Base-by-base conservation (phyloP, 2,329 filamentous ascomycete genomes). In the Hypoxylon sp. region DNA sequence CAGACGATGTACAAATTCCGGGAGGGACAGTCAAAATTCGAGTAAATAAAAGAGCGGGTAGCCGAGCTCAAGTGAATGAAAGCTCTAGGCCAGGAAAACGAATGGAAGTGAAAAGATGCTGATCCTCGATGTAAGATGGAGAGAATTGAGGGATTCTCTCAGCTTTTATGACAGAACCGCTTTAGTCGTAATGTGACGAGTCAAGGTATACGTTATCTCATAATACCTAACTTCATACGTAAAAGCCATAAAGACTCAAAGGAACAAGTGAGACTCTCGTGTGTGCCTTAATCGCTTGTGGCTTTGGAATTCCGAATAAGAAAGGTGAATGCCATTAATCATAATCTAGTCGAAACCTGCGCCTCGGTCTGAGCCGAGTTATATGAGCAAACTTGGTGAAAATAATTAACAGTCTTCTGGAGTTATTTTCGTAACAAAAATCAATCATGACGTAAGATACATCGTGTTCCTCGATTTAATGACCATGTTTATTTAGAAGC, bases 51-150 rank as follows among this genome's bases (percentile, higher is more conserved):
- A 19, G 54, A 72, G 39, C 35, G 56, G 56, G 62, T 65, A 67
- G 59, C 66, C 67, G 53, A 68, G 72, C 68, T 58, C 65, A 59
- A 54, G 22, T 67, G 50, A 72, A 71, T 53, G 57, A 67, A 67
- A 62, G 50, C 65, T 33, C 46, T 37, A 56, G 51, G 33, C 46
- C 24, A 61, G 51, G 62, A 55, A 68, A 62, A 62, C n/a, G 65
- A 70, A 57, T 54, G 68, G 63, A 66, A 59, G 14, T 53, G 35
- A 51, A 44, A 68, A 60, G 51, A 65, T 22, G 17, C 58, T 61
- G 57, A n/a, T 51, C 53, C 39, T 60, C 37, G 42, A 33, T 56
- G 51, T 29, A 24, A 35, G 19, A 31, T 37, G 4, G 3, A 29
- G 46, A 54, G 33, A 33, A 31, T 6, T 10, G 55, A 52, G 59